These are phyloP conservation scores for Mortierella sp. DNA, from an alignment of 371 early-diverging fungal genomes.

Conservation along the genomic window DNA sequence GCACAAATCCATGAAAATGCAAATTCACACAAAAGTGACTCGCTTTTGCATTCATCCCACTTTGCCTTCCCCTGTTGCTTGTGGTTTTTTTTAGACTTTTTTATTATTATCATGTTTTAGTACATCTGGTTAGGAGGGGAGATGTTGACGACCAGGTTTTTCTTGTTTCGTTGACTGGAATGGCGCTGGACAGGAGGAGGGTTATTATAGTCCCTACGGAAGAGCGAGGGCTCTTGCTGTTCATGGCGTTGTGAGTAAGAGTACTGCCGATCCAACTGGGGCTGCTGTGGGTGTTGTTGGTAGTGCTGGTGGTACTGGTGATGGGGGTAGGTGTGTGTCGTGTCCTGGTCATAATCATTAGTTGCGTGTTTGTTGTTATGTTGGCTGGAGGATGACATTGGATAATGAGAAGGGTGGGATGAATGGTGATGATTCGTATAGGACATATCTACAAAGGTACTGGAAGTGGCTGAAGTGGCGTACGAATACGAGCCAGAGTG, in stretches of 20 bases:
- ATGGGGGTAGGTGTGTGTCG: neutral
- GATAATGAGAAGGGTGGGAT: neutral
- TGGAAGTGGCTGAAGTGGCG: constrained; percentile 7
- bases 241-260: neutral
- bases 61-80: neutral
- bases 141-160: constrained; percentile 33
- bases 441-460: neutral
- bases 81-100: neutral
- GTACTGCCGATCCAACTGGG: neutral
- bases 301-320: neutral
- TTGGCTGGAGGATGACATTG: neutral
- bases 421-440: constrained; percentile 10
- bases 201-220: neutral
- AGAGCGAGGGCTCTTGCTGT: neutral
- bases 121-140: constrained; percentile 6
- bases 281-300: neutral
- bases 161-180: constrained; percentile 37
- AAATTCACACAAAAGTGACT: neutral
- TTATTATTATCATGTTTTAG: neutral
- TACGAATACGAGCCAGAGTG: neutral
- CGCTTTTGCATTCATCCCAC: neutral
- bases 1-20: neutral
- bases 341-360: constrained; percentile 15
- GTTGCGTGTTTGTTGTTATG: neutral
- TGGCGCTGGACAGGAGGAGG: constrained; percentile 14